Base-by-base conservation (phyloP, 148 eudicot species). In the Fagopyrum tataricum region DNA sequence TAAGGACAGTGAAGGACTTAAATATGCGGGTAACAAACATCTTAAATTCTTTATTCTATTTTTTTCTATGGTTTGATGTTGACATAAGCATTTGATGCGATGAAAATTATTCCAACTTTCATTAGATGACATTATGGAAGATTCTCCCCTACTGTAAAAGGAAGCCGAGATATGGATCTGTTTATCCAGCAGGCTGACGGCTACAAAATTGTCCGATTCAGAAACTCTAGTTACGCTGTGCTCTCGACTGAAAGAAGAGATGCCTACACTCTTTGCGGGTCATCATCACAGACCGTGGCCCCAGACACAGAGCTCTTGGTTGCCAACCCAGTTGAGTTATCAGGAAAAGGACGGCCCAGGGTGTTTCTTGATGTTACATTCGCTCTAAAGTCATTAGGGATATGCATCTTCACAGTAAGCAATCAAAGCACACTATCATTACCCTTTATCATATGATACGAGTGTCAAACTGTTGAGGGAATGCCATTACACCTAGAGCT, bases 191-290 rank as follows among this genome's bases (percentile, higher is more conserved):
- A 82, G 17, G 82, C 78, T 80, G 89, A 91, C 77, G 92, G 95
- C n/a, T 85, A 76, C 67, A 91, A 91, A 83, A 89, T 91, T 71
- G 82, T 85, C 12, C 12, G 89, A 87, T 55, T 79, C 85, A 18
- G 89, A 89, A 71, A 82, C 79, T 76, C 85, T 82, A 81, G 68
- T 78, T n/a, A 72, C 79, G 20, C 72, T 91, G 21, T 89, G 89
- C 74, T 83, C 88, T 72, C 80, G 82, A 74, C 82, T 91, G 73
- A 89, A 84, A 80, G 75, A 82, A 76, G 95, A 91, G 79, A 85
- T 91, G 88, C 90, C 90, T 91, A 79, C 97, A 91, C 73, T 92
- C 95, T 15, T 71, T 91, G 74, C 87, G 97, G 24, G 97, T 89
- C 47, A 80, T 86, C 26, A 84, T 91, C 70, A 81, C 90, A 20